Percentiles rank a stretch among this genome's conserved stretches.
Evolutionary conservation across 768 basidiomycete species (phyloP).

Genomic region (Trametes punicea): DNA sequence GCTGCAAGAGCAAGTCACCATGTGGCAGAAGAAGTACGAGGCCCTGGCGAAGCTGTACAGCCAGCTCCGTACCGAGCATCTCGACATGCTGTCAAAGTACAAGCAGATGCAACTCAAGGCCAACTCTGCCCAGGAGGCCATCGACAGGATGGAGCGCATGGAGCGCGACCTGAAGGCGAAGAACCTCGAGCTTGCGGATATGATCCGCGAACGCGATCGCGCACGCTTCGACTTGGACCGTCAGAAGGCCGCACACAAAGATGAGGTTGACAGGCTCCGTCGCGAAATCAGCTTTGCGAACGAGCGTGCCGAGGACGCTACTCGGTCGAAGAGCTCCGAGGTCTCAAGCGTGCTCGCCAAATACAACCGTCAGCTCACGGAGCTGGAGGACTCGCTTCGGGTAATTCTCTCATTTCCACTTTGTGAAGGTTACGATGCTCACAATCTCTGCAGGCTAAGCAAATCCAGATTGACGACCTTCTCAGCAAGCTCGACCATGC

Average conservation of each 20-base stretch:
- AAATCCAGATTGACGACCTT: conserved; percentile 94
- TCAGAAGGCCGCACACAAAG: conserved; percentile 90
- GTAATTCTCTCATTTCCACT: conserved; percentile 41
- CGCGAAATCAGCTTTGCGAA: conserved; percentile 94
- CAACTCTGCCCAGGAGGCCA: conserved; percentile 95
- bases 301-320: conserved; percentile 94
- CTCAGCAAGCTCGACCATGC: conserved; percentile 76
- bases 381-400: conserved; percentile 93
- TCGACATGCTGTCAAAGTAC: conserved; percentile 95
- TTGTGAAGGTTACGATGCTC: neutral
- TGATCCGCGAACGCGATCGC: conserved; percentile 96
- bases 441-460: conserved; percentile 65
- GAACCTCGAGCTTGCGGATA: conserved; percentile 96
- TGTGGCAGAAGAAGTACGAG: conserved; percentile 99
- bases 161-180: conserved; percentile 98
- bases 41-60: conserved; percentile 98
- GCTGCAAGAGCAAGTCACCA: conserved; percentile 91
- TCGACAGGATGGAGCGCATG: conserved; percentile 99
- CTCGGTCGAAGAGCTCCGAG: conserved; percentile 89
- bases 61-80: conserved; percentile 93
- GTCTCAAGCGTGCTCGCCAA: conserved; percentile 84
- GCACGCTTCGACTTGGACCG: conserved; percentile 95
- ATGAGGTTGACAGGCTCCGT: conserved; percentile 88
- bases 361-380: conserved; percentile 93
- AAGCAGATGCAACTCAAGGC: conserved; percentile 98